Base-by-base conservation (phyloP, 2,329 filamentous ascomycete genomes). In the Cladorrhinum sp. region DNA sequence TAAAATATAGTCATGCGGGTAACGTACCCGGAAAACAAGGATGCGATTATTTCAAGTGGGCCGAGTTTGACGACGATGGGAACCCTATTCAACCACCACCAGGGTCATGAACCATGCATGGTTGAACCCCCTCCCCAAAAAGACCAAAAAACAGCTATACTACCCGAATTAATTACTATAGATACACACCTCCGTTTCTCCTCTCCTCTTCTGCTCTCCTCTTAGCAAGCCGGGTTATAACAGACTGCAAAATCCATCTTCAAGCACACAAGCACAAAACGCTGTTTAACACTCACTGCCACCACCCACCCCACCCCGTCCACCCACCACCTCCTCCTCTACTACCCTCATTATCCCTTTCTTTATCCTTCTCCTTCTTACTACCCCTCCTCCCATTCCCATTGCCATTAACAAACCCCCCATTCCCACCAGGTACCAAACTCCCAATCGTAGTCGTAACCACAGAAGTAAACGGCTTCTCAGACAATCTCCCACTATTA, bases 1-100 rank as follows among this genome's bases (percentile, higher is more conserved):
- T n/a, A 21, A 46, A 46, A 18, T n/a, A n/a, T n/a, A 46, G 42
- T 46, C n/a, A 96, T 75, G 86, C 86, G 0, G 86, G 88, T 6
- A 90, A 87, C 69, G 82, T 87, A 1, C 88, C 88, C 0, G 88
- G 84, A 52, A 88, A 82, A 75, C 76, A 86, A 42, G 86, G 84
- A 4, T 96, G 92, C 70, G 79, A 82, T 0, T 95, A 89, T 69
- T 96, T 96, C 67, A 81, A 90, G 64, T 96, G 92, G 92, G 92
- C 90, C 0, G 83, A 88, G 58, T 96, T 96, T 74, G 88, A 94
- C 67, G 87, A 96, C 36, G 89, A 97, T 72, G 94, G 94, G 1
- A 86, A 90, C 67, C 92, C 93, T 28, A 28, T 28, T 4, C 26
- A 5, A 28, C 26, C 9, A 9, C 26, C 26, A 28, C 26, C 26